Conservation (phyloP, 2,329 filamentous ascomycete genomes). For the Aspergillus novofumigatus region DNA sequence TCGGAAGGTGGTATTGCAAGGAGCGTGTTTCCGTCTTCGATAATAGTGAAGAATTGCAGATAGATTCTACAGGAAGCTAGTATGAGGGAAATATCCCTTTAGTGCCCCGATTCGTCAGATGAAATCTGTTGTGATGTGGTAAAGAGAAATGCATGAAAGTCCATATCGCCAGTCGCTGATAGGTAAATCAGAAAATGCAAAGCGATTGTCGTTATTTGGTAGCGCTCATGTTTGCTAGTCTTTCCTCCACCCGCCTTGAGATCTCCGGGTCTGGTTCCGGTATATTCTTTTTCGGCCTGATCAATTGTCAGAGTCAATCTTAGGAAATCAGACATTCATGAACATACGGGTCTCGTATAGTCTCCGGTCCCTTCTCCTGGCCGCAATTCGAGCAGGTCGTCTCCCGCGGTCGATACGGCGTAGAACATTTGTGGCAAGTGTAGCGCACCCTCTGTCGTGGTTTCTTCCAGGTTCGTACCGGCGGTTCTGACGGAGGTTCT, state of each 20-base stretch:
- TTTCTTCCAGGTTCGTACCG: slow-evolving; percentile 36
- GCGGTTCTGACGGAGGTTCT: slow-evolving; percentile 31
- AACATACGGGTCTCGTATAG: slow-evolving; percentile 41
- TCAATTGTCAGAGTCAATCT: slow-evolving; percentile 6
- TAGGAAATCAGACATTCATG: background rate
- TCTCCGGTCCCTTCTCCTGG: slow-evolving; percentile 39
- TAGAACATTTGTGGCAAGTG: slow-evolving; percentile 39
- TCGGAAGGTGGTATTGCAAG: background rate
- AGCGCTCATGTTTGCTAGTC: slow-evolving; percentile 26
- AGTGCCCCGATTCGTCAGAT: background rate
- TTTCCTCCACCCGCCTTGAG: slow-evolving; percentile 36
- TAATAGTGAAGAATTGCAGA: background rate
- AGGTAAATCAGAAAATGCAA: background rate
- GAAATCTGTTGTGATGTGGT: background rate
- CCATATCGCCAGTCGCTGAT: background rate
- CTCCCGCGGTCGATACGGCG: slow-evolving; percentile 28
- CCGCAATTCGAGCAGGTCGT: slow-evolving; percentile 36
- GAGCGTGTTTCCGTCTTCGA: too few species aligned
- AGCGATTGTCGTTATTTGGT: background rate
- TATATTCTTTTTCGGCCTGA: slow-evolving; percentile 39
- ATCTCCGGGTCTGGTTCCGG: slow-evolving; percentile 38
- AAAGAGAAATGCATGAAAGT: background rate
- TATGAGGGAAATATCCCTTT: background rate
- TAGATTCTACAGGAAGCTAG: background rate
- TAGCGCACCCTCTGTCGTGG: slow-evolving; percentile 38